Base-by-base conservation (phyloP, 2,329 filamentous ascomycete species). In the Microsporum canis region DNA sequence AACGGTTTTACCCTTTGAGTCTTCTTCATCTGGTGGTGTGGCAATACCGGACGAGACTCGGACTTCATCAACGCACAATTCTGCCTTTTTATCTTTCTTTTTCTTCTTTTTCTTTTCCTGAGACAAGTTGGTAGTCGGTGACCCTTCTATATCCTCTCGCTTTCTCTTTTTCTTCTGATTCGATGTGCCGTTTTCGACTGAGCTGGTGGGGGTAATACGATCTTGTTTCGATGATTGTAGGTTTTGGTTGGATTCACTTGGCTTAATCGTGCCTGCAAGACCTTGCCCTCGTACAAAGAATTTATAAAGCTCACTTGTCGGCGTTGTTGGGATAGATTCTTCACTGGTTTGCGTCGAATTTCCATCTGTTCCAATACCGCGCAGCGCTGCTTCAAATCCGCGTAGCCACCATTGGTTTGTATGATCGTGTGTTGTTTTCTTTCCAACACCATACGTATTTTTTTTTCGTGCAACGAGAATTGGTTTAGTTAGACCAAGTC, bases 351-450 rank as follows among this genome's bases (percentile, higher is more conserved):
- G 84, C 60, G 66, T 78, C 76, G 59, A 84, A 80, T 66, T 82
- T 1, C 82, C 84, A 70, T 88, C 87, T 3, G 76, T 74, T 0
- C 80, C 80, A 59, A 96, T 80, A 3, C 87, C 88, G 73, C 94
- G 88, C 65, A 96, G 78, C 61, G 91, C 91, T 71, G 91, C 86
- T 74, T 97, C 92, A 67, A 96, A 96, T 8, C 94, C 94, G 62
- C 89, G 87, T 75, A 96, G 81, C 94, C 94, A 99, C 94, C 94
- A 99, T 72, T 96, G 91, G 71, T 96, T 92, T 62, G 81, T 80
- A 36, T 82, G 79, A 33, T 79, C 79, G 61, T 78, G 74, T 61
- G 82, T 81, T 66, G 83, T 83, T 72, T 89, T 90, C 71, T 88
- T 85, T 60, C 92, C 92, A 3, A 97, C 79, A 29, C 92, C 92